phyloP scores from a whole-genome alignment of 2,329 filamentous ascomycete species.

The Cadophora luteo-olivacea region DNA sequence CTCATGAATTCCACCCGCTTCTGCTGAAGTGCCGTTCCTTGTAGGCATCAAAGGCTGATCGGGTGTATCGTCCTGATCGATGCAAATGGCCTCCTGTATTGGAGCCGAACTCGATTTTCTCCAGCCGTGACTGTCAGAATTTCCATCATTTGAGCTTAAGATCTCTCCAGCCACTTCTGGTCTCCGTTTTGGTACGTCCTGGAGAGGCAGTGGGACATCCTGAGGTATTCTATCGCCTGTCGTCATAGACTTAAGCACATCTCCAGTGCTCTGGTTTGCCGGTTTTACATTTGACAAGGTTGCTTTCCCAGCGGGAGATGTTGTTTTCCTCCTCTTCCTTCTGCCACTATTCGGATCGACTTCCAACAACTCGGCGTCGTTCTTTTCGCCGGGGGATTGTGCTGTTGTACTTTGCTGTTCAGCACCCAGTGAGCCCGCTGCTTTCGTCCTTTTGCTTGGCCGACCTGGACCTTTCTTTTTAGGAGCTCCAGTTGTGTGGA shows the following conservation, averaged over 20 bases:
- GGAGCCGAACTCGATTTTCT: not conserved
- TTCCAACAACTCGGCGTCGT: slow-evolving; percentile 38
- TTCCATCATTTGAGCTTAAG: not conserved
- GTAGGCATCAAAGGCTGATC: not conserved
- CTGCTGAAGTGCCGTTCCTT: not conserved
- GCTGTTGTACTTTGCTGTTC: not conserved
- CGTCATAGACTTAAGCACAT: no score
- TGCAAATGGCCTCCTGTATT: not conserved
- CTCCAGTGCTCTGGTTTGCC: not conserved
- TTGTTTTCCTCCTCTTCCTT: slow-evolving; percentile 54
- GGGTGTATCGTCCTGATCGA: not conserved
- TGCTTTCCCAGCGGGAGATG: slow-evolving; percentile 38
- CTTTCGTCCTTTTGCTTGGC: slow-evolving; percentile 16
- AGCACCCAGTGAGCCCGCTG: not conserved
- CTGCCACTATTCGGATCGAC: slow-evolving; percentile 44
- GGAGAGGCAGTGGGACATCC: not conserved
- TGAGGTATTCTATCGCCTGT: not conserved
- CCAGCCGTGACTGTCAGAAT: not conserved
- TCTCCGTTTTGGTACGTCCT: not conserved
- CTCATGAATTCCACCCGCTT: no score
- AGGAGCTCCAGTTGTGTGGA: not conserved
- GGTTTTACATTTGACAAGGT: not conserved
- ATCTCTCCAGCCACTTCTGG: not conserved
- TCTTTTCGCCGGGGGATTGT: not conserved
- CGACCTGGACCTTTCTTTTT: slow-evolving; percentile 3